A percentile compares a stretch with the other conserved stretches of the same genome.
Evolutionary conservation across 1,139 yeast species (phyloP).

Genomic region (Hanseniaspora uvarum): DNA sequence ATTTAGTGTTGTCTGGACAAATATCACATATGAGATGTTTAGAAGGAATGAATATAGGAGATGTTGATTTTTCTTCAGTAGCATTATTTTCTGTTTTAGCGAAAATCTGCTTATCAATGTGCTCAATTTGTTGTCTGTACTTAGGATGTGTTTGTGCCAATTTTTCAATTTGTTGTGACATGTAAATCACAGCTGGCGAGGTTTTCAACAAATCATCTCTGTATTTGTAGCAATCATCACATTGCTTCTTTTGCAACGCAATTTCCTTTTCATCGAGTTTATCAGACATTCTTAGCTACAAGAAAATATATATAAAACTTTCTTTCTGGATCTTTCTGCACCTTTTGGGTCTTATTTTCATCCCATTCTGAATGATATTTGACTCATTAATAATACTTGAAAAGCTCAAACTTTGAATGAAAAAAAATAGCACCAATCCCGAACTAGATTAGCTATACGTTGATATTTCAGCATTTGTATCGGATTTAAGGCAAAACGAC

Average conservation of each 20-base stretch:
- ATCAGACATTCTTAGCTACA: neutral
- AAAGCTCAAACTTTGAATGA: too few relatives aligned
- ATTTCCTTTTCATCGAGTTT: slow-evolving; percentile 37
- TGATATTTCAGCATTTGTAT: neutral
- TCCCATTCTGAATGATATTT: too few relatives aligned
- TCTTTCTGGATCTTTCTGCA: too few relatives aligned
- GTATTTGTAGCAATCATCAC: slow-evolving; percentile 59
- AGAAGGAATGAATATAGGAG: slow-evolving; percentile 17
- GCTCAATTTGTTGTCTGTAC: slow-evolving; percentile 7
- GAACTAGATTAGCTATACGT: neutral
- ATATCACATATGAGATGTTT: slow-evolving; percentile 63
- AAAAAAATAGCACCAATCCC: neutral
- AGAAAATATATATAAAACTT: too few relatives aligned
- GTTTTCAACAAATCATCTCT: slow-evolving; percentile 69
- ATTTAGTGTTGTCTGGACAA: slow-evolving; percentile 67
- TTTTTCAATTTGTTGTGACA: slow-evolving; percentile 73
- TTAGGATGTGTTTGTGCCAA: slow-evolving; percentile 28
- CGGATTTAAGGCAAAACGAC: neutral
- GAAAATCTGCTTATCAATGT: slow-evolving; percentile 42
- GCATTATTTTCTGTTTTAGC: neutral
- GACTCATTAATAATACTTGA: too few relatives aligned
- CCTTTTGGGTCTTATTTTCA: too few relatives aligned
- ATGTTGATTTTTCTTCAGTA: slow-evolving; percentile 18
- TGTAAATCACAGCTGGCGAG: slow-evolving; percentile 78
- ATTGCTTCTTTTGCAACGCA: slow-evolving; percentile 45